Evolutionary conservation across 148 eudicot species (phyloP), one percentile per base, ranked within the genome.

Genomic region (Tetragonia tetragonoides): DNA sequence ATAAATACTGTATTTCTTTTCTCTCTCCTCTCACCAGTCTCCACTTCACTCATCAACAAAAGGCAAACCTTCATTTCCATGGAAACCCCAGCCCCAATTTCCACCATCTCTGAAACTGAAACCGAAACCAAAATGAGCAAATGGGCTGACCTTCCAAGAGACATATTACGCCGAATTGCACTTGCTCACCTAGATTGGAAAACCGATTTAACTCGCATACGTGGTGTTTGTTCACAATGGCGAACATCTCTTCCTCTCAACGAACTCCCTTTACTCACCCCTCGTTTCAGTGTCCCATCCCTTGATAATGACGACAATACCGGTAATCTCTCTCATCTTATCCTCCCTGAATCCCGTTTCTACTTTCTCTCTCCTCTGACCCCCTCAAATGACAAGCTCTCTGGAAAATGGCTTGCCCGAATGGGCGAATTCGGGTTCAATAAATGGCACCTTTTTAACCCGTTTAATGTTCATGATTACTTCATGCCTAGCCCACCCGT

Each of bases 401-500:
- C 34, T 68, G 72, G 72, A 1, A 18, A 15, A 5, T 68, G 72
- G 72, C 44, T 68, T 2, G 72, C 72, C 7, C 9, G 72, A 53
- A 68, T 68, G 72, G 53, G 28, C 6, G 53, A 68, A n/a, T 18
- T 42, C 0, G 53, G 60, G 40, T 12, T 8, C 41, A 70, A 70
- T 60, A 70, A 23, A 23, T 70, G 74, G 74, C 74, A 70, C n/a
- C 60, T 70, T 8, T 47, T 70, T 5, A 49, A 70, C 74, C 74
- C 74, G 1, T 34, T 70, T 10, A 47, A 47, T 51, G 7, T 70
- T 40, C 40, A 47, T 3, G 60, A 47, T 7, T 70, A 70, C 73
- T 70, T 70, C 41, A 23, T 70, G 15, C 11, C 60, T 1, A 17
- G 28, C 20, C 74, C 74, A 47, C 60, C 40, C 6, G 16, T 70